Evolutionary conservation across 2,329 filamentous ascomycete species (phyloP).

Genomic region (Nannizzia gypsea): DNA sequence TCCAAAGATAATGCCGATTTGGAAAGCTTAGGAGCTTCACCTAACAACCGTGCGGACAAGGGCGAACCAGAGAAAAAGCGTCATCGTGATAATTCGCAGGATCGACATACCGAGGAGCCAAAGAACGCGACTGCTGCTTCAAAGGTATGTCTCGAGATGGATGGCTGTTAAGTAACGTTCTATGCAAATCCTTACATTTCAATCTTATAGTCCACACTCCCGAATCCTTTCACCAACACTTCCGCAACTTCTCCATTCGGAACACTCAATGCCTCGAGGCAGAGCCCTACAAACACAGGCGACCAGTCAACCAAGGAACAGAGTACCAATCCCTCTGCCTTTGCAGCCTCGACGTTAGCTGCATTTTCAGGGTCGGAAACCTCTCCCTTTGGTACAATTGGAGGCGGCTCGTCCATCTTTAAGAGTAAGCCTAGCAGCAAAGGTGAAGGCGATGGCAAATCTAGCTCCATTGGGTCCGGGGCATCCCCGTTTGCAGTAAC

Average conservation of each 20-base stretch:
- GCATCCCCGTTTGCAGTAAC: constrained; percentile 20
- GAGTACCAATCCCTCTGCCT: constrained; percentile 48
- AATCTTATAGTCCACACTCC: neutral
- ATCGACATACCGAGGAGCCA: constrained; percentile 20
- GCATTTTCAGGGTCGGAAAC: constrained; percentile 49
- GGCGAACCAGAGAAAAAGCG: constrained; percentile 34
- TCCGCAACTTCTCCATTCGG: constrained; percentile 35
- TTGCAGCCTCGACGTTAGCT: constrained; percentile 57
- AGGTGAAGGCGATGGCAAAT: neutral
- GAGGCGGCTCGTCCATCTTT: constrained; percentile 29
- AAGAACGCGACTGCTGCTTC: constrained; percentile 5
- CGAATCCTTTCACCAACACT: constrained; percentile 34
- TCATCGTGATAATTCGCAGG: constrained; percentile 32
- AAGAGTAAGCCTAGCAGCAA: constrained; percentile 18
- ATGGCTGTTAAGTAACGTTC: constrained; percentile 13
- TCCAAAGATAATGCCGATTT: constrained; percentile 3
- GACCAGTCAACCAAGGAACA: constrained; percentile 13
- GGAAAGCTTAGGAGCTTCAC: constrained; percentile 7
- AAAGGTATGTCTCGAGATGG: constrained; percentile 13
- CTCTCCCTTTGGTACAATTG: constrained; percentile 53
- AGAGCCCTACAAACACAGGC: constrained; percentile 14
- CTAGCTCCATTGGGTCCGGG: constrained; percentile 12
- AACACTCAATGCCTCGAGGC: constrained; percentile 22
- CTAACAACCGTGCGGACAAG: constrained; percentile 13
- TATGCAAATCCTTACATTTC: neutral